Base-by-base conservation (phyloP, 306 rosid genomes). In the Purshia tridentata region DNA sequence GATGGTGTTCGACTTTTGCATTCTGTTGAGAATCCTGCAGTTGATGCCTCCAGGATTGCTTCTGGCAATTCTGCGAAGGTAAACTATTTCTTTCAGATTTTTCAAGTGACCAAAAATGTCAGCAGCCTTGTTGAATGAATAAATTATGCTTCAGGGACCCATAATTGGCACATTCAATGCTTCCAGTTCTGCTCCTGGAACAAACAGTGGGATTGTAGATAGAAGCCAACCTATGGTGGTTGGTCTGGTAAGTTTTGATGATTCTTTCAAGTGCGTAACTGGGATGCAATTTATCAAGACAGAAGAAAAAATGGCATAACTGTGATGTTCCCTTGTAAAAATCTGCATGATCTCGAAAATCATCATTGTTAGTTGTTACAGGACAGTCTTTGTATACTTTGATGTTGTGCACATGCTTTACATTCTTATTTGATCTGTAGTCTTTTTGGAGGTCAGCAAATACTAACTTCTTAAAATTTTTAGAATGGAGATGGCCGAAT, bases 101-200 rank as follows among this genome's bases (percentile, higher is more conserved):
- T 7, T 6, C 11, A 63, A 60, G 62, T 16, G 46, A 53, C n/a
- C 6, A 0, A 2, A 69, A 3, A 0, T 9, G n/a, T 46, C 41
- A 12, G 37, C 37, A 3, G 0, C 12, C 46, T 20, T 20, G 14
- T 39, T 6, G 10, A 70, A 20, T 45, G 20, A 57, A 53, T 54
- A 14, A 11, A 37, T 66, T 65, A n/a, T 65, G 47, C 47, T 54
- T 65, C 70, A 73, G 77, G 49, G 60, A 73, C 51, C 70, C 41
- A 18, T 59, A 20, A 20, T 59, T 16, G 53, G 29, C 45, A 50
- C 41, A 54, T 69, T 11, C 39, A 63, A 51, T 60, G 69, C 61
- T 58, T 58, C 70, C 60, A 59, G 15, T 73, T 52, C 39, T 15
- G 67, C 67, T 49, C 44, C 54, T 15, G 68, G 39, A 72, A 59